phyloP scores from a whole-genome alignment of 2,329 filamentous ascomycete genomes.

The Sporothrix brasiliensis region DNA sequence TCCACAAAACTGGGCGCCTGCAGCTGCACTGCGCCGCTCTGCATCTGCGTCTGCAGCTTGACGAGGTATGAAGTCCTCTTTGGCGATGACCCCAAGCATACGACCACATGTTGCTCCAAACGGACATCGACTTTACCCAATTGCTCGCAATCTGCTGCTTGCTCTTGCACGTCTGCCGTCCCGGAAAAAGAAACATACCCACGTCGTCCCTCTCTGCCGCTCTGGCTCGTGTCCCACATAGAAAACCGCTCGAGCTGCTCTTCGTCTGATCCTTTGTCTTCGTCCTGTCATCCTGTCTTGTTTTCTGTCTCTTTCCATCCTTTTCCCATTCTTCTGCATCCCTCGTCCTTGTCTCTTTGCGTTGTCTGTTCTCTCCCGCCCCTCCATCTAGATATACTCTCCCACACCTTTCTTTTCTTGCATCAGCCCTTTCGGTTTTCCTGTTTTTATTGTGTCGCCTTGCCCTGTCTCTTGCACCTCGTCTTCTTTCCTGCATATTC shows the following conservation, averaged over 20 bases:
- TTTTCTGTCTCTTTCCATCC: not conserved
- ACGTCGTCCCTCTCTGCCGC: slow-evolving; percentile 9
- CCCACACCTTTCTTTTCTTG: slow-evolving; percentile 18
- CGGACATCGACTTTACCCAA: not conserved
- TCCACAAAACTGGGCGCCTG: slow-evolving; percentile 27
- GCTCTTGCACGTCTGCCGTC: not conserved
- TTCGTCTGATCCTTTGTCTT: slow-evolving; percentile 24
- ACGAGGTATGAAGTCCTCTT: not conserved
- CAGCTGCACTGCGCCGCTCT: slow-evolving; percentile 23
- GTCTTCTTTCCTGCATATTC: slow-evolving; percentile 7
- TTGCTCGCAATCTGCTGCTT: not conserved
- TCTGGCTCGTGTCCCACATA: slow-evolving; percentile 20
- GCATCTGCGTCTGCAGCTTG: slow-evolving; percentile 16
- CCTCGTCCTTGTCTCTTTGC: not conserved
- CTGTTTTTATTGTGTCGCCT: slow-evolving; percentile 6
- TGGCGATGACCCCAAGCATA: not conserved
- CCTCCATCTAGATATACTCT: slow-evolving; percentile 22
- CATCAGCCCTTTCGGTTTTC: not conserved
- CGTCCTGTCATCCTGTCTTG: not conserved
- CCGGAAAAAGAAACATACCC: slow-evolving; percentile 25
- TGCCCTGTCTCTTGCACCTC: slow-evolving; percentile 2
- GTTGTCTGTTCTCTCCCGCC: slow-evolving; percentile 1
- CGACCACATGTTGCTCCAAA: not conserved
- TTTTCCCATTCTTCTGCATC: not conserved
- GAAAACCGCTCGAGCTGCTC: slow-evolving; percentile 30